A percentile compares a stretch with the other conserved stretches of the same genome.
phyloP scores from a whole-genome alignment of 257 asterid genomes.

The Nicotiana undulata region DNA sequence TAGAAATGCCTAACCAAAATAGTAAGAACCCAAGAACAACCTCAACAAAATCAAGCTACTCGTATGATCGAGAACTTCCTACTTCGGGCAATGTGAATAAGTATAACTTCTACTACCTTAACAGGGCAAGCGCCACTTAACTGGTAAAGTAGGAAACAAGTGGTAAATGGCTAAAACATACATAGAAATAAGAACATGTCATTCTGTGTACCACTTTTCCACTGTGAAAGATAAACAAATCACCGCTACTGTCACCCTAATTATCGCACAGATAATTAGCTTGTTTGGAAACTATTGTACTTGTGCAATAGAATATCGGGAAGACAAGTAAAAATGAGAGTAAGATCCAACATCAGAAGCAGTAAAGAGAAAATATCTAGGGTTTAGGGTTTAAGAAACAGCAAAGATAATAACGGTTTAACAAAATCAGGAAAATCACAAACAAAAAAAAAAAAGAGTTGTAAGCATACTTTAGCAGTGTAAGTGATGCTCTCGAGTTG shows the following conservation, averaged over 20 bases:
- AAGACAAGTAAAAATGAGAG: background rate
- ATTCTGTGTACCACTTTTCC: background rate
- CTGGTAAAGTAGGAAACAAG: background rate
- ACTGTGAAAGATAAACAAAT: background rate
- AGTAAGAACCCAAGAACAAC: background rate
- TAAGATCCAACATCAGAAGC: background rate
- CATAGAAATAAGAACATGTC: background rate
- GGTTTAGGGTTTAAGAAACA: slow-evolving; percentile 6
- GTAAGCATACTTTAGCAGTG: slow-evolving; percentile 34
- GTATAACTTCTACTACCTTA: background rate
- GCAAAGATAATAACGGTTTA: background rate
- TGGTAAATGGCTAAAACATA: background rate
- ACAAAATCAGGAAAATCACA: background rate
- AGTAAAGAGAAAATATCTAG: background rate
- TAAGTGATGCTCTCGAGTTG: slow-evolving; percentile 44
- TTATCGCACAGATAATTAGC: background rate
- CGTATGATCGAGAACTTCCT: background rate
- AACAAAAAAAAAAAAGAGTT: background rate
- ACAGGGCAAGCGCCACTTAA: background rate
- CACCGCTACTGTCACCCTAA: background rate
- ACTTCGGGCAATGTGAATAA: background rate
- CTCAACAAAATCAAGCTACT: background rate
- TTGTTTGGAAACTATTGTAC: background rate
- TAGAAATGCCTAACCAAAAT: background rate
- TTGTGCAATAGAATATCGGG: background rate